Conservation (phyloP, 495 filamentous ascomycete species). For the Tuber microsphaerosporum region DNA sequence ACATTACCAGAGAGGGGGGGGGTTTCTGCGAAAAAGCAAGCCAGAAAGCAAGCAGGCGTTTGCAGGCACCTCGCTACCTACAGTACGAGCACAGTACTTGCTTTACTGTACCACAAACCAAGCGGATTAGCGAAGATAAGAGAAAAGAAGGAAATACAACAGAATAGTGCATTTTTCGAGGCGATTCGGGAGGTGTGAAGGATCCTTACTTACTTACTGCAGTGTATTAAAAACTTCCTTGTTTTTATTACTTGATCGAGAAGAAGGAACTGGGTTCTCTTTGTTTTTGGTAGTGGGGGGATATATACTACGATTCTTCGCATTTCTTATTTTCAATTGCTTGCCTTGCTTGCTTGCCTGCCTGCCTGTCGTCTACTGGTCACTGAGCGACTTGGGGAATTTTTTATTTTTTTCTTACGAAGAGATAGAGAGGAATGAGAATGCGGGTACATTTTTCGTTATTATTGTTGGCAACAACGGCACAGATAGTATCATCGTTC, state of each 20-base stretch:
- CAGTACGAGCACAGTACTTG: background rate
- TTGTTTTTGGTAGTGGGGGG: background rate
- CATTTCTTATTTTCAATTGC: background rate
- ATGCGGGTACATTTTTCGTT: constrained; percentile 3
- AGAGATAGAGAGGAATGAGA: background rate
- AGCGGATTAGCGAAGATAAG: background rate
- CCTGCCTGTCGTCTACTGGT: background rate
- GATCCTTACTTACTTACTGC: background rate
- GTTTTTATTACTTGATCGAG: background rate
- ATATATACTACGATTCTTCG: background rate
- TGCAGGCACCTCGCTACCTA: background rate
- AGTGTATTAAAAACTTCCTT: background rate
- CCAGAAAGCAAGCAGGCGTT: background rate
- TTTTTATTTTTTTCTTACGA: background rate
- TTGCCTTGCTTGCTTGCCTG: too few species aligned
- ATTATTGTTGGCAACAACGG: constrained; percentile 8
- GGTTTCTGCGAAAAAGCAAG: background rate
- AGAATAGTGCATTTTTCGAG: background rate
- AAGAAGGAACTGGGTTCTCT: background rate
- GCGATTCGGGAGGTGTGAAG: background rate
- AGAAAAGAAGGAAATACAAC: background rate
- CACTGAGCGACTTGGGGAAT: background rate
- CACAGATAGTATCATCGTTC: constrained; percentile 22
- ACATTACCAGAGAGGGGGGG: background rate
- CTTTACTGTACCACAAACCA: background rate